A percentile compares a stretch with the other conserved stretches of the same genome.
Evolutionary conservation across 306 rosid species (phyloP).

Genomic region (Begonia fuchsioides): DNA sequence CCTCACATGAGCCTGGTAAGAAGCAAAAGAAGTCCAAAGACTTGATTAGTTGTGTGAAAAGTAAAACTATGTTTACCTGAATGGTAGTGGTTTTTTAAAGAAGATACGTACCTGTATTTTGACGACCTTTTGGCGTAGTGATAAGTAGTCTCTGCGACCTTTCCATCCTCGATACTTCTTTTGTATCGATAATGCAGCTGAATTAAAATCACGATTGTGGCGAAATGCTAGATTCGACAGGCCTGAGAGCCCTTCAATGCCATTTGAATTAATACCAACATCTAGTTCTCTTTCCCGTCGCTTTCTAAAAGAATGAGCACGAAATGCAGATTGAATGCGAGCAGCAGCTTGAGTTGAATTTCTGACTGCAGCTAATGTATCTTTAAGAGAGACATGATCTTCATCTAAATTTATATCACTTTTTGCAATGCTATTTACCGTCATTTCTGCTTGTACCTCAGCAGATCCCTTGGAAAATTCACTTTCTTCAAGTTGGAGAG

Average conservation of each 20-base stretch:
- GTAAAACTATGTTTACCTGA: too few species aligned
- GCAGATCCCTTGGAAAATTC: constrained; percentile 11
- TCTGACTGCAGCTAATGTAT: constrained; percentile 43
- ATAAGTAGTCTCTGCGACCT: constrained; percentile 45
- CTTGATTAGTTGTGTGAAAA: too few species aligned
- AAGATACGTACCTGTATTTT: constrained; percentile 43
- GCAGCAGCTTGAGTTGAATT: constrained; percentile 62
- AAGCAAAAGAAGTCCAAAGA: constrained; percentile 9
- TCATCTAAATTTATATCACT: constrained; percentile 27
- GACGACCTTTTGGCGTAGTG: constrained; percentile 39
- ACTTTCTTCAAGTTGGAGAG: constrained; percentile 26
- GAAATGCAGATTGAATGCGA: constrained; percentile 44
- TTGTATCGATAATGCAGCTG: constrained; percentile 56
- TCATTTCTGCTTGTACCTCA: constrained; percentile 19
- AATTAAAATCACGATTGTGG: constrained; percentile 51
- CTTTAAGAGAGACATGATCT: constrained; percentile 20
- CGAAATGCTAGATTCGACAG: constrained; percentile 27
- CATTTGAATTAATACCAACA: constrained; percentile 18
- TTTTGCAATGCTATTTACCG: constrained; percentile 17
- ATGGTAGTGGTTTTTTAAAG: too few species aligned
- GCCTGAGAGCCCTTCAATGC: constrained; percentile 33
- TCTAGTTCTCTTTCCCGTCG: constrained; percentile 21
- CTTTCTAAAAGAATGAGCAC: constrained; percentile 46
- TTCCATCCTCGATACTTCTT: constrained; percentile 63
- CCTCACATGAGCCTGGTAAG: constrained; percentile 55